Percentiles rank a stretch among this genome's conserved stretches.
Evolutionary conservation across 345 rosid genomes (phyloP).

Genomic region (Gossypium ekmanianum): DNA sequence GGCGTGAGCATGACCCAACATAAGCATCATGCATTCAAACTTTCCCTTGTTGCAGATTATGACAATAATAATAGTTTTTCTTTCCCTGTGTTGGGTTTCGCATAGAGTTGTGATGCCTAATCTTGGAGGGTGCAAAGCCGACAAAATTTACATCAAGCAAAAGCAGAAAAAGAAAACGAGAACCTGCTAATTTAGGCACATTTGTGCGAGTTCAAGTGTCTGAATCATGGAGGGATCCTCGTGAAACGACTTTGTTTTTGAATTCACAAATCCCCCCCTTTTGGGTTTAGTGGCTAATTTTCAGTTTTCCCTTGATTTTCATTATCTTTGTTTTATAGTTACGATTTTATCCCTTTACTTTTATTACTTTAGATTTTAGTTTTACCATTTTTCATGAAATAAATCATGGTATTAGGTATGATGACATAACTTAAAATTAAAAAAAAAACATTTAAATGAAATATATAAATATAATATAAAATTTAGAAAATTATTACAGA

Average conservation of each 20-base stretch:
- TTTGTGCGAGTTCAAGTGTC: background rate
- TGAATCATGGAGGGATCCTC: background rate
- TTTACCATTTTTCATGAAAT: no score
- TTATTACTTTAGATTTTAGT: background rate
- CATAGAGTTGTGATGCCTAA: slow-evolving; percentile 13
- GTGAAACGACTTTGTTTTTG: background rate
- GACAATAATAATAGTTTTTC: background rate
- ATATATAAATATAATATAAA: no score
- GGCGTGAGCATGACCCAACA: background rate
- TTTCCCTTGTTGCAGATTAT: background rate
- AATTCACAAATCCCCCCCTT: no score
- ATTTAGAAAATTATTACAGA: no score
- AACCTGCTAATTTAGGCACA: slow-evolving; percentile 8
- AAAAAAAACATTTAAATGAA: no score
- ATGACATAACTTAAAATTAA: no score
- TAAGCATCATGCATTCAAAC: background rate
- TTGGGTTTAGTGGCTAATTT: no score
- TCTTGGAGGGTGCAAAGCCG: slow-evolving; percentile 33
- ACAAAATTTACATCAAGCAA: slow-evolving; percentile 17
- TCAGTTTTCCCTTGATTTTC: background rate
- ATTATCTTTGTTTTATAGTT: background rate
- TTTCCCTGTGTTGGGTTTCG: background rate
- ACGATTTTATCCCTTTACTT: background rate
- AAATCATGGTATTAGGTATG: no score
- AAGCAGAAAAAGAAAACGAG: background rate